Evolutionary conservation across 352 stramenopile genomes (phyloP), one percentile per base, ranked within the genome.

Genomic region (Globisporangium radiosum): DNA sequence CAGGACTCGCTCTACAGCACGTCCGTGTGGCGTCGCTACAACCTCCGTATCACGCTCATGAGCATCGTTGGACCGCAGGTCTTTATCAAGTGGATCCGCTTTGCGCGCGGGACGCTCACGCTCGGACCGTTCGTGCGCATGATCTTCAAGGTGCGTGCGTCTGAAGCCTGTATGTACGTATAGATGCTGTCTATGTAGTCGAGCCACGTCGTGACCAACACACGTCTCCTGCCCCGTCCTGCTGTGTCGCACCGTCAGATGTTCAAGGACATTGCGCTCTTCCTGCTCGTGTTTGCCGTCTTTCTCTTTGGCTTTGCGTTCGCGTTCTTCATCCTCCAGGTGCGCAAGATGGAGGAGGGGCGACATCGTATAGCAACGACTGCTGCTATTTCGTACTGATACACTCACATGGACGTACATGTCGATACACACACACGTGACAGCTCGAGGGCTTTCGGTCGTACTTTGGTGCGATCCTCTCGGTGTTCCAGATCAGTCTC

Each of bases 301-400:
- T 93, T 93, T 50, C 54, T 91, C 17, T 70, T 75, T 44, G 83
- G 83, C 2, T 93, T 91, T 60, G 76, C 73, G 5, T 92, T 90
- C 44, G 73, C 83, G 0, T 90, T 92, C 65, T 92, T 91, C 66
- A 89, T 90, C 48, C 75, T 93, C 43, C 83, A 92, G 75, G 81
- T 90, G 54, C 17, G 47, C 33, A 33, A 33, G 25, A 2, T 33
- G 25, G 25, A 33, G 25, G 25, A 33, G 2, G 25, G 1, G 25
- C 1, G 25, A 33, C 25, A 3, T 3, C 25, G 25, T 33, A 3
- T 33, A 33, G 25, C 25, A 33, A 33, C 25, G 25, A 33, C 25
- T 33, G 25, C 25, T 33, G 25, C 25, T 33, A 33, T 1, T 33
- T 33, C 25, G 25, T 33, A 33, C 25, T 33, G 25, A 10, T 6